Percentiles rank a stretch among this genome's conserved stretches.
Evolutionary conservation across 1,284 basidiomycete genomes (phyloP).

Genomic region (Lentinula novae-zelandiae): DNA sequence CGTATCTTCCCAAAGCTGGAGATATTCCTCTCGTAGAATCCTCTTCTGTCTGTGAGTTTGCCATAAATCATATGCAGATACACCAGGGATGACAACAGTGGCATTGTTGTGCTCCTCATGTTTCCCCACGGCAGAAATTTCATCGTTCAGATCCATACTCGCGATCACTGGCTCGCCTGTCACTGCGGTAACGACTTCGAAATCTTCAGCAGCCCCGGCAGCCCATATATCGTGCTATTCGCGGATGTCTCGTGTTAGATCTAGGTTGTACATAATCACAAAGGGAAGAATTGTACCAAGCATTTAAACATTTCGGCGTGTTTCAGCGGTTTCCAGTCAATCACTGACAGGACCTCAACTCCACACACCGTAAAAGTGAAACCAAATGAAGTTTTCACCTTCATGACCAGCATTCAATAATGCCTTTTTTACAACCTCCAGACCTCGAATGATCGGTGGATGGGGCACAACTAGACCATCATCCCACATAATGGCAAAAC

Average conservation of each 20-base stretch:
- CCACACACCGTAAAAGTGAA: background rate
- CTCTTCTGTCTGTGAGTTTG: constrained; percentile 45
- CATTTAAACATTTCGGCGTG: constrained; percentile 32
- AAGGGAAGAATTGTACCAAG: constrained; percentile 27
- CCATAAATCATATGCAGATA: constrained; percentile 53
- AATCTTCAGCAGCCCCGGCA: constrained; percentile 43
- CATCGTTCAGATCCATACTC: constrained; percentile 39
- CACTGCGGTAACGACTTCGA: constrained; percentile 30
- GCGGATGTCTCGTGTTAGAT: constrained; percentile 1
- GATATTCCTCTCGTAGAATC: constrained; percentile 43
- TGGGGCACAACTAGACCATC: constrained; percentile 63
- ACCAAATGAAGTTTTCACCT: constrained; percentile 31
- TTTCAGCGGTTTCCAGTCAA: constrained; percentile 40
- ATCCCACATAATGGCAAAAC: constrained; percentile 55
- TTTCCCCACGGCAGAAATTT: constrained; percentile 18
- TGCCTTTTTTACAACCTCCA: constrained; percentile 55
- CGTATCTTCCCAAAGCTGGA: constrained; percentile 58
- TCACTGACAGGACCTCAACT: constrained; percentile 22
- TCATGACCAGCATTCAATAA: constrained; percentile 66
- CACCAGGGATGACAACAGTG: constrained; percentile 13
- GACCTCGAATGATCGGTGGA: constrained; percentile 65
- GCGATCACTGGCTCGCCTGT: constrained; percentile 49
- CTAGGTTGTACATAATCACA: background rate
- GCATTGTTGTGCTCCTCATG: constrained; percentile 11
- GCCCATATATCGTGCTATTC: constrained; percentile 37